Evolutionary conservation across 2,329 filamentous ascomycete species (phyloP), one percentile per base, ranked within the genome.

Genomic region (Scorias spongiosa): DNA sequence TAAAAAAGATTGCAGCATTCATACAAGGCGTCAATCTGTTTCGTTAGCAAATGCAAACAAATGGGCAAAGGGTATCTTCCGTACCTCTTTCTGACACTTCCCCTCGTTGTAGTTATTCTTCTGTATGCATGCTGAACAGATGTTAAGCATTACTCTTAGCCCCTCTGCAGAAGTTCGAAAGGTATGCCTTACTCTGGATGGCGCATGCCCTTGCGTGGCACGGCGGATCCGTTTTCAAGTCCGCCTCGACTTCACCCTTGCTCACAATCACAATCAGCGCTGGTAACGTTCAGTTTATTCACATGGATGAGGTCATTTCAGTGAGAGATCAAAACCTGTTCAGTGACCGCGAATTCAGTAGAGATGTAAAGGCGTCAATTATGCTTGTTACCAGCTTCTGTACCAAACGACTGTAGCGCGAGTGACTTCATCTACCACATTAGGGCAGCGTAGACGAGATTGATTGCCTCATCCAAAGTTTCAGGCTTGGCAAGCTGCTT

Each of bases 1-100:
- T 98, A 96, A 61, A 96, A 94, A n/a, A 76, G 74, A 56, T 88
- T 80, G 64, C 91, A 98, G 65, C 91, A 98, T 54, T 91, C 81
- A 63, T 96, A 98, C 18, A 98, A 68, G 2, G 86, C 84, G 60
- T 89, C 80, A 45, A 98, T 75, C 57, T 86, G 70, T 14, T 67
- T 62, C 5, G 18, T 12, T 8, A 40, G 40, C 26, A 20, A 39
- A 14, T 15, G 41, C 29, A 30, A 15, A 10, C 41, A 54, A 20
- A 54, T 42, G 38, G 28, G 37, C 29, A 18, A 15, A n/a, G n/a
- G 12, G 34, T 34, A 5, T 8, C 11, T 2, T 29, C 14, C 50
- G 39, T 51, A 69, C 68, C 58, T 70, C 62, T 53, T 64, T 68
- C 57, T 81, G 76, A 63, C 91, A 98, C 58, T 80, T 93, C 38